Conservation (phyloP, 2,329 filamentous ascomycete genomes). For the Aspergillus amoenus region DNA sequence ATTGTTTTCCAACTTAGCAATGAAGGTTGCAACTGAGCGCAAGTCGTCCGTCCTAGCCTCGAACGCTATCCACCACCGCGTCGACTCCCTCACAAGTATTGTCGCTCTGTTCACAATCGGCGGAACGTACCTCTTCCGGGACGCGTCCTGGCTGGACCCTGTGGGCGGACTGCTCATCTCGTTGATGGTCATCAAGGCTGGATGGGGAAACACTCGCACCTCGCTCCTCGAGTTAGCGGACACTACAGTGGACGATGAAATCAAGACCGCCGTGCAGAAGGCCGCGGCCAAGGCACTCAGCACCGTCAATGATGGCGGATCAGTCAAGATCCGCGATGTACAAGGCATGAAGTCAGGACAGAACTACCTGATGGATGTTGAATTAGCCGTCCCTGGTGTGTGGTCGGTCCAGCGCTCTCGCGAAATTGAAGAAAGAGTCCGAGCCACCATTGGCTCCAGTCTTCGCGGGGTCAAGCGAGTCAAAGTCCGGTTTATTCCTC, state of each 20-base stretch:
- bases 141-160: constrained; percentile 90
- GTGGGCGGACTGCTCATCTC: constrained; percentile 92
- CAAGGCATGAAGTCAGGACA: constrained; percentile 94
- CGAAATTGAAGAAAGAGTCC: constrained; percentile 69
- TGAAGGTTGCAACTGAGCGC: constrained; percentile 91
- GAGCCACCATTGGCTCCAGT: constrained; percentile 69
- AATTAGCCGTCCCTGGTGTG: constrained; percentile 72
- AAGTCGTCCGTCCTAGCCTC: constrained; percentile 95
- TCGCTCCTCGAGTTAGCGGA: constrained; percentile 90
- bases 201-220: constrained; percentile 78
- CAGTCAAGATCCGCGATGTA: constrained; percentile 72
- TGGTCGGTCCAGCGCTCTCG: constrained; percentile 74
- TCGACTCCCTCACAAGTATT: constrained; percentile 92
- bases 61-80: constrained; percentile 93
- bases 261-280: constrained; percentile 69
- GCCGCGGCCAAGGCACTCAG: constrained; percentile 62
- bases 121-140: constrained; percentile 80
- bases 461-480: constrained; percentile 83
- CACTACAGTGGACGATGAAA: constrained; percentile 79
- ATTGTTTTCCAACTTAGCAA: constrained; percentile 56
- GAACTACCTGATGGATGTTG: constrained; percentile 90
- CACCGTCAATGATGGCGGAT: constrained; percentile 53
- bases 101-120: constrained; percentile 88
- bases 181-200: constrained; percentile 87
- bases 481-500: constrained; percentile 77